Evolutionary conservation across 345 rosid species (phyloP), one percentile per base, ranked within the genome.

Genomic region (Citrus unshiu): DNA sequence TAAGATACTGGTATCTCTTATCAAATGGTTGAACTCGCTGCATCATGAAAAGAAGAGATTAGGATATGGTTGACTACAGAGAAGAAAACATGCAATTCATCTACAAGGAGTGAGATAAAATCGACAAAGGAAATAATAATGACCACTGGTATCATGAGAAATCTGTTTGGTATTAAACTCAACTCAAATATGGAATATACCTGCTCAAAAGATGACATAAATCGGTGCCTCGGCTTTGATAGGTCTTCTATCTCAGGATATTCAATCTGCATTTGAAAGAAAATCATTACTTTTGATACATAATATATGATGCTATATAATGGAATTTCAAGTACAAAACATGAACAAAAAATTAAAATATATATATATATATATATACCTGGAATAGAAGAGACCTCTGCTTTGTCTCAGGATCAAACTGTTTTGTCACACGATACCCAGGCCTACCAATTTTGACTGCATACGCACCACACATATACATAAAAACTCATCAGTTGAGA

Each of bases 171-270:
- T 5, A 62, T 22, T 1, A 30, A 18, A 58, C 70, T n/a, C 60
- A 39, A 65, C 35, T 27, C n/a, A 35, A 64, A 37, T 56, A 58
- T 4, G 18, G 12, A 40, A 46, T 83, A 22, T 74, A 90, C 99
- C 98, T 95, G 98, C 88, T 96, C 98, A 86, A 77, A 92, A 54
- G 99, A 90, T 46, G 99, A 96, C 99, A 96, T 96, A 81, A 96
- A 94, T 68, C 98, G 91, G 73, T 93, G 98, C 77, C 95, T 90
- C 18, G 98, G 99, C 87, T 87, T 96, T 49, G 88, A 39, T 75
- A 89, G 88, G 80, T 94, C 99, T 82, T 93, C 99, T 81, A 96
- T 96, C 83, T 96, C 99, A 65, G 98, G 99, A 90, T 96, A 94
- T 71, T 96, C 99, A 78, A 96, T 96, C 98, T 95, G 84, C 70